phyloP scores from a whole-genome alignment of 2,329 filamentous ascomycete genomes.

The Penicillium freii region DNA sequence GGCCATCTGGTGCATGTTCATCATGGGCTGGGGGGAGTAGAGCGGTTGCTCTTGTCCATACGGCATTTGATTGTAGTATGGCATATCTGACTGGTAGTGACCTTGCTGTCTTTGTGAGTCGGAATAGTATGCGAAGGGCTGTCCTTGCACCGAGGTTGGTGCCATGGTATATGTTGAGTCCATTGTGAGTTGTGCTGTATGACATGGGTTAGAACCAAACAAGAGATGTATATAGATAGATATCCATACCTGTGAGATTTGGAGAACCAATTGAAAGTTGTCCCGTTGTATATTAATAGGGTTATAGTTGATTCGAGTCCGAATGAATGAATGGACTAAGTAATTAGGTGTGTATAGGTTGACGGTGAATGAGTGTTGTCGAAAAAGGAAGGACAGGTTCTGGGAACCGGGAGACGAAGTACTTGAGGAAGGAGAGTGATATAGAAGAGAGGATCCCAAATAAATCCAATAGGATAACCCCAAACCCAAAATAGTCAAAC shows the following conservation, averaged over 20 bases:
- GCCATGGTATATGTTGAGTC: slow-evolving; percentile 60
- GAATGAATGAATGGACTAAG: slow-evolving; percentile 37
- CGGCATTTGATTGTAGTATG: slow-evolving; percentile 45
- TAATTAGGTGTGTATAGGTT: slow-evolving; percentile 27
- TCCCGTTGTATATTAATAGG: slow-evolving; percentile 4
- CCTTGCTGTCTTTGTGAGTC: slow-evolving; percentile 70
- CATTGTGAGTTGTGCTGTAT: slow-evolving; percentile 49
- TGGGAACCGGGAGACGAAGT: slow-evolving; percentile 28
- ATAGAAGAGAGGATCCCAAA: slow-evolving; percentile 27
- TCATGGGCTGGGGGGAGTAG: slow-evolving; percentile 42
- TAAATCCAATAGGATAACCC: slow-evolving; percentile 25
- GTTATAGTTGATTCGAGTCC: not conserved
- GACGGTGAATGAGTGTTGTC: slow-evolving; percentile 14
- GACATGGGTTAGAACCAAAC: not conserved
- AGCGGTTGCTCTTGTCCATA: slow-evolving; percentile 36
- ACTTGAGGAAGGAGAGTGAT: slow-evolving; percentile 32
- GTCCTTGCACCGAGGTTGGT: slow-evolving; percentile 58
- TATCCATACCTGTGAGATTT: slow-evolving; percentile 8
- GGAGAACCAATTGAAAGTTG: not conserved
- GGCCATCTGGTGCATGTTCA: slow-evolving; percentile 47
- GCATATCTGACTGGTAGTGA: slow-evolving; percentile 62
- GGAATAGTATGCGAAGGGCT: slow-evolving; percentile 86
- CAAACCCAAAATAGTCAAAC: slow-evolving; percentile 31
- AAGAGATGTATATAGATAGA: not conserved
- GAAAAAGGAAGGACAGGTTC: slow-evolving; percentile 39